Base-by-base conservation (phyloP, 306 rosid species). In the Datisca glomerata region DNA sequence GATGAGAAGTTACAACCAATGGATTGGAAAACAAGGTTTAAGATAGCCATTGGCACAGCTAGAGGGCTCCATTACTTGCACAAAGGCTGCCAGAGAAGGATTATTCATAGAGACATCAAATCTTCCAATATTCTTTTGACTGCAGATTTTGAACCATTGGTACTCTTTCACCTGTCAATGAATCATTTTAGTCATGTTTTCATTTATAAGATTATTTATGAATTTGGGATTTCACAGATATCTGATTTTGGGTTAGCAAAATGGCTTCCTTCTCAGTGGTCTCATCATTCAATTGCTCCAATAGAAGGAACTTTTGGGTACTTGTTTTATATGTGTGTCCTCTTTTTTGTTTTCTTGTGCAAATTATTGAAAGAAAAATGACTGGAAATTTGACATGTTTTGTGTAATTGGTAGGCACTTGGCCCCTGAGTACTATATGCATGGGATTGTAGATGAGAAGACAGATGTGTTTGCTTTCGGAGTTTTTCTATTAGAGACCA, bases 401-500 rank as follows among this genome's bases (percentile, higher is more conserved):
- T 8, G n/a, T 31, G 36, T 8, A 31, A 31, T 31, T n/a, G n/a
- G 73, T 25, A 91, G 96, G 50, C 96, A 91, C 64, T 70, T 91
- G 60, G 98, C 98, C 28, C 98, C 98, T 1, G 98, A 84, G 60
- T 91, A 91, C 61, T 84, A 78, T 44, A 54, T 78, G 83, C 94
- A 91, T 64, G 98, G 98, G 46, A 81, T 91, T 51, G 94, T 91
- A 52, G 98, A 91, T 65, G 98, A 91, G 76, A 91, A 91, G 46
- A 91, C 96, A 47, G 98, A 91, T 65, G 98, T 91, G 12, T 91
- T 91, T 80, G 98, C 98, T 8, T 91, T 80, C 64, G 98, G 98
- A 24, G 98, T 91, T 17, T 73, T 91, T 49, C 56, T 91, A 40
- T 57, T 91, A 24, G 96, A 91, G 60, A 56, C 80, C 39, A 73